These are phyloP conservation scores for Fraxinus greggii DNA, from an alignment of 305 asterid species.

Conservation along the genomic window DNA sequence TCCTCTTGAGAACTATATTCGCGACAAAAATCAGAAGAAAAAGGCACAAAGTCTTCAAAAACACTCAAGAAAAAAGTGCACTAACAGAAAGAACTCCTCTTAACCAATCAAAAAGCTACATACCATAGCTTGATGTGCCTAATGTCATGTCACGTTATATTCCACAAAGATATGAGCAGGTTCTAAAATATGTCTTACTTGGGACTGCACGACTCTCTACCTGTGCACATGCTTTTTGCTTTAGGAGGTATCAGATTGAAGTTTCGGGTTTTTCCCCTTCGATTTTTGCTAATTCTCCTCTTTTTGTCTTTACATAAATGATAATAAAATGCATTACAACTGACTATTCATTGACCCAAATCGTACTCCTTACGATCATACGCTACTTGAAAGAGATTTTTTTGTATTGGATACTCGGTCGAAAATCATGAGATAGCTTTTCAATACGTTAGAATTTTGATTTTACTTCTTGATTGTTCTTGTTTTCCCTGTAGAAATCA, in stretches of 20 bases:
- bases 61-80: slow-evolving; percentile 14
- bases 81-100: not conserved
- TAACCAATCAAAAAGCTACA: slow-evolving; percentile 15
- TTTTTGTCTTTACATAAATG: not conserved
- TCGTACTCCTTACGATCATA: not conserved
- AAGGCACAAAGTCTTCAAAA: slow-evolving; percentile 16
- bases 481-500: not conserved
- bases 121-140: slow-evolving; percentile 29
- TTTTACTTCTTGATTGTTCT: not conserved
- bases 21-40: slow-evolving; percentile 16
- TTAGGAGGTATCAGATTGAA: not conserved
- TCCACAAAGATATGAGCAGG: slow-evolving; percentile 33
- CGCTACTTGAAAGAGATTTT: not conserved
- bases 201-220: not conserved
- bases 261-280: not conserved
- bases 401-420: not conserved
- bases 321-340: not conserved
- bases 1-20: slow-evolving; percentile 12
- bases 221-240: not conserved
- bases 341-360: not conserved
- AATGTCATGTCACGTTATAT: slow-evolving; percentile 35
- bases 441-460: not conserved
- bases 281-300: not conserved
- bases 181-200: not conserved
- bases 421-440: not conserved